Evolutionary conservation across 192 early-diverging fungal species (phyloP), one percentile per base, ranked within the genome.

Genomic region (Backusella psychrophila): DNA sequence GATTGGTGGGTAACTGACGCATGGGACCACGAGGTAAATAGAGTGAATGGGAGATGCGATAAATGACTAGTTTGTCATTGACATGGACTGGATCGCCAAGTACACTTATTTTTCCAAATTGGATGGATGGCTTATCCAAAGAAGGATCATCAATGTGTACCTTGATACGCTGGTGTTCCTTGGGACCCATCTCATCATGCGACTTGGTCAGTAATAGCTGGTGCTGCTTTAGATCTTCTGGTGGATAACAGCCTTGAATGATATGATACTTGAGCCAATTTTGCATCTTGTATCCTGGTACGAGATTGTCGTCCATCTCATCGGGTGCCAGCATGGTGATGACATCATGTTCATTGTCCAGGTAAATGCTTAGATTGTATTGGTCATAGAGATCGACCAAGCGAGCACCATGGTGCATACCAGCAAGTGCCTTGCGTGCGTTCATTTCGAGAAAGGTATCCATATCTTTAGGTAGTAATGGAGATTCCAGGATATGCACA

Each of bases 311-410:
- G 6, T 86, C 87, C 42, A 86, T 75, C 2, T 83, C 84, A 14
- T 85, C 83, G 6, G 93, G 93, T n/a, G 86, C 93, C 33, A 94
- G 85, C 42, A 94, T 81, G 0, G 93, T 93, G 66, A 87, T 85
- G 69, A 83, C 79, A 29, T 83, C 73, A 70, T 81, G 78, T 12
- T 86, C 82, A 7, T 88, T 76, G 46, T 93, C 89, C 33, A 94
- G 82, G 72, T 91, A 91, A 73, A 79, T 66, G 23, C 69, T 78
- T 21, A 93, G 77, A 8, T 87, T 87, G 12, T 83, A 71, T 35
- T 89, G 82, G 44, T 89, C 86, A 44, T 91, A 72, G 1, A 84
- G 79, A 7, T 83, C 75, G 7, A 89, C 86, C 81, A 94, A 91
- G 35, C 75, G 79, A 17, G 91, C 90, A 3, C 90, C 89, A 5